Percentiles rank a stretch among this genome's conserved stretches.
Evolutionary conservation across 2,329 filamentous ascomycete species (phyloP).

Genomic region (Hirsutella thompsonii): DNA sequence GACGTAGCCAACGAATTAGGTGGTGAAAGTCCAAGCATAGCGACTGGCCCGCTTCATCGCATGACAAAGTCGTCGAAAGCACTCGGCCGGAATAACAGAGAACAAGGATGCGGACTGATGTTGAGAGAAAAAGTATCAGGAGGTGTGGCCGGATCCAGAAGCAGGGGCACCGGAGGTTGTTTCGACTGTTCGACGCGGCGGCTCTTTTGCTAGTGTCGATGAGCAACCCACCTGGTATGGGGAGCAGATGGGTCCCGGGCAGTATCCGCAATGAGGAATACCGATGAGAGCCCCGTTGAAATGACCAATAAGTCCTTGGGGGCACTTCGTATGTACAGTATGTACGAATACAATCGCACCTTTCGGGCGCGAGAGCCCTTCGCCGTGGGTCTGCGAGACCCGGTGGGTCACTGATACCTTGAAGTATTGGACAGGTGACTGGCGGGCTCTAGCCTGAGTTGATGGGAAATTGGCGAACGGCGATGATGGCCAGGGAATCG

Average conservation of each 20-base stretch:
- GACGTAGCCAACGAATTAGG: constrained; percentile 20
- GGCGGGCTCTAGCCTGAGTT: too few relatives aligned
- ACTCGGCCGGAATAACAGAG: background rate
- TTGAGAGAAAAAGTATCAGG: constrained; percentile 5
- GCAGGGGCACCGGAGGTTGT: constrained; percentile 4
- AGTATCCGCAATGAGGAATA: background rate
- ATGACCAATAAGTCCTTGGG: too few relatives aligned
- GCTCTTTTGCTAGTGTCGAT: constrained; percentile 13
- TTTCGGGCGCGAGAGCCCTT: too few relatives aligned
- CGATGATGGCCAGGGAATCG: too few relatives aligned
- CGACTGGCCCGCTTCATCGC: constrained; percentile 18
- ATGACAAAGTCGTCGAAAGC: constrained; percentile 9
- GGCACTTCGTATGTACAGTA: too few relatives aligned
- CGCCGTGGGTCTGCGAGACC: too few relatives aligned
- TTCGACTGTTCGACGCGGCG: too few relatives aligned
- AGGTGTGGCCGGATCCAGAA: background rate
- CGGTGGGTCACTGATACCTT: too few relatives aligned
- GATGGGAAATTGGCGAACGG: too few relatives aligned
- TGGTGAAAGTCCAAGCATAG: constrained; percentile 19
- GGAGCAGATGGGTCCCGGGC: background rate
- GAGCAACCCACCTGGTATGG: background rate
- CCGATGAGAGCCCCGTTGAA: background rate
- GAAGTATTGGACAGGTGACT: too few relatives aligned
- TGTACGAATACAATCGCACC: too few relatives aligned
- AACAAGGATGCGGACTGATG: constrained; percentile 2